Evolutionary conservation across 352 stramenopile species (phyloP).

Genomic region (Plasmopara halstedii): DNA sequence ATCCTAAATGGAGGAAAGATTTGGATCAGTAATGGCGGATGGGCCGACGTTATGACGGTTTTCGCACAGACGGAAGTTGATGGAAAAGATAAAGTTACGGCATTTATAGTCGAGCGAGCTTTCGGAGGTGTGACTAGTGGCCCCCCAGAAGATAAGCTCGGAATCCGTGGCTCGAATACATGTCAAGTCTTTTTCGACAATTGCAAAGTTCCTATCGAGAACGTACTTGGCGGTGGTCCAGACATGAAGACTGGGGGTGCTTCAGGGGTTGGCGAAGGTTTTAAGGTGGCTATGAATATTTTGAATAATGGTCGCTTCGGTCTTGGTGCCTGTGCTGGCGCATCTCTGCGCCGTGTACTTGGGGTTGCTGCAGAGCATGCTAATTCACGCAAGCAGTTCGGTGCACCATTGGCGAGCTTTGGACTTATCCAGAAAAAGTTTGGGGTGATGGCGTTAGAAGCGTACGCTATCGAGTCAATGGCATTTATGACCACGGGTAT

Average conservation of each 20-base stretch:
- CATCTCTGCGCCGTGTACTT: conserved; percentile 64
- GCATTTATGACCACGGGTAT: conserved; percentile 87
- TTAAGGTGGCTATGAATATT: conserved; percentile 91
- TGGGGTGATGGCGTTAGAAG: conserved; percentile 63
- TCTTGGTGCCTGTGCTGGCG: conserved; percentile 64
- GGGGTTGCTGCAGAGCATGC: conserved; percentile 60
- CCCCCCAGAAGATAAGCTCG: conserved; percentile 95
- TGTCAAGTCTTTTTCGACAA: conserved; percentile 95
- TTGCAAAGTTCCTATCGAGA: conserved; percentile 89
- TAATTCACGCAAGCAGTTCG: conserved; percentile 79
- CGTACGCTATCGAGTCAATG: conserved; percentile 85
- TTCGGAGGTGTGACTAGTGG: conserved; percentile 90
- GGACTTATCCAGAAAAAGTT: conserved; percentile 88
- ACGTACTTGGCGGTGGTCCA: conserved; percentile 77
- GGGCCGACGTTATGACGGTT: conserved; percentile 95
- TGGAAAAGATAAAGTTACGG: conserved; percentile 96
- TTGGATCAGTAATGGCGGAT: conserved; percentile 96
- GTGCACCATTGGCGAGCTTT: conserved; percentile 60
- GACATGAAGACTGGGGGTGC: conserved; percentile 64
- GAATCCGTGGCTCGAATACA: conserved; percentile 95
- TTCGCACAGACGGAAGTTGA: conserved; percentile 94
- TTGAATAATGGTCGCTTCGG: conserved; percentile 91
- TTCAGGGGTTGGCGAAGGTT: conserved; percentile 80
- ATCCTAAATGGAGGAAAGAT: conserved; percentile 93
- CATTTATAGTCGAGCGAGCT: conserved; percentile 94